Percentiles rank a stretch among this genome's conserved stretches.
These are phyloP conservation scores for Puccinia horiana DNA, from an alignment of 1,284 basidiomycete genomes.

Conservation along the genomic window DNA sequence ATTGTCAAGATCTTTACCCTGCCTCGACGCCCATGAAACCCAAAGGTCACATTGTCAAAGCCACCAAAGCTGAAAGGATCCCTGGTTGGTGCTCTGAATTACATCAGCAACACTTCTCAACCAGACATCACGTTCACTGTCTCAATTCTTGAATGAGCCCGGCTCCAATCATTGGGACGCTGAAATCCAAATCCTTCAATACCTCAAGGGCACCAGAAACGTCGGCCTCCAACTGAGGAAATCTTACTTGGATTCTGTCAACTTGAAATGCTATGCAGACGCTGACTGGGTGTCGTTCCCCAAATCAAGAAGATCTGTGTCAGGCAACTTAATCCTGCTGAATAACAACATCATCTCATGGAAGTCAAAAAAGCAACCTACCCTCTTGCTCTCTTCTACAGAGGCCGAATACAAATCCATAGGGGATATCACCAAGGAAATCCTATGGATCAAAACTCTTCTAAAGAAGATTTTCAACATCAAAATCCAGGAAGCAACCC, in stretches of 20 bases:
- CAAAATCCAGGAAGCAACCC: background rate
- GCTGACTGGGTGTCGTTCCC: conserved; percentile 60
- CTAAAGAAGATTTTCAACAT: too few species aligned
- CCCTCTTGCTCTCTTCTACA: too few species aligned
- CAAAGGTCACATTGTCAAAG: too few species aligned
- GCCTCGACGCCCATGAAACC: background rate
- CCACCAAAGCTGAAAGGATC: background rate
- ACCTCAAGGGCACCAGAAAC: conserved; percentile 48
- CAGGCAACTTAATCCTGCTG: too few species aligned
- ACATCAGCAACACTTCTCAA: background rate
- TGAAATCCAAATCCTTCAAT: background rate
- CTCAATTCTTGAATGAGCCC: background rate
- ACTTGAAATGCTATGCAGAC: conserved; percentile 61
- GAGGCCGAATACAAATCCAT: too few species aligned
- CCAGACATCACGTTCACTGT: too few species aligned
- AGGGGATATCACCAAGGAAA: too few species aligned
- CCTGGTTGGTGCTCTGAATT: too few species aligned
- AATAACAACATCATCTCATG: too few species aligned
- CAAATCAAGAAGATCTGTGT: conserved; percentile 57
- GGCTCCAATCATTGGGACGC: too few species aligned
- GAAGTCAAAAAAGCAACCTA: too few species aligned
- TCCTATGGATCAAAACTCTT: too few species aligned
- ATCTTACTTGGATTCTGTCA: background rate
- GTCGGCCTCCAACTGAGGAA: conserved; percentile 54
- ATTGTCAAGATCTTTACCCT: background rate